Base-by-base conservation (phyloP, 129 eudicot species). In the Calendula officinalis region DNA sequence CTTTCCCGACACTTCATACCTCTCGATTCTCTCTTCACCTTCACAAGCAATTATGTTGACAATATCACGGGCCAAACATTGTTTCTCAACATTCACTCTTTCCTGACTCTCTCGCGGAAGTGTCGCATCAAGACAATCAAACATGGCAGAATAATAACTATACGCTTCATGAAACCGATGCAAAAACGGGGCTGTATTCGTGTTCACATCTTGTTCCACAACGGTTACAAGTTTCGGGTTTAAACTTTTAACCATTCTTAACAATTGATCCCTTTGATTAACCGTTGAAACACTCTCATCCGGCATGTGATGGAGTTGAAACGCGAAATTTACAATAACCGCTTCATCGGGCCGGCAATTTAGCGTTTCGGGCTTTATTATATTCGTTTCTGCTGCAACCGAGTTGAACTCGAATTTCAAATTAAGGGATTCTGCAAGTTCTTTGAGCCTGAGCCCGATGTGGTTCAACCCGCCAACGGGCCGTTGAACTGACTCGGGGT, bases 221-320 rank as follows among this genome's bases (percentile, higher is more conserved):
- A 92, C 82, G 0, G 96, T 92, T 0, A 92, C 96, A 0, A 92
- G 87, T 41, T 88, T 92, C 6, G 99, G 99, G 62, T 75, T 88
- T 72, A 92, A 47, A 68, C 95, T 64, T 56, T 88, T 88, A 1
- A 85, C 91, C 99, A 92, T 92, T 35, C 96, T 75, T n/a, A 92
- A 82, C 47, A 92, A 96, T 36, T 69, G 83, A 62, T 92, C 99
- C 36, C 99, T 48, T 66, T 80, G 78, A 58, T 92, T 92, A 8
- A 83, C 81, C 0, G 89, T 88, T 3, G 99, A 85, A 17, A 92
- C 99, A 4, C 99, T 92, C 75, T 92, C 99, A 61, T 92, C 99
- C 0, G 99, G 99, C 95, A 92, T 79, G 83, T 92, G 99, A 74
- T 92, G 99, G 51, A 92, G 99, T 74, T 88, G 99, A 73, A 92